A percentile compares a stretch with the other conserved stretches of the same genome.
phyloP scores from a whole-genome alignment of 2,329 filamentous ascomycete species.

The Coleophoma cylindrospora region DNA sequence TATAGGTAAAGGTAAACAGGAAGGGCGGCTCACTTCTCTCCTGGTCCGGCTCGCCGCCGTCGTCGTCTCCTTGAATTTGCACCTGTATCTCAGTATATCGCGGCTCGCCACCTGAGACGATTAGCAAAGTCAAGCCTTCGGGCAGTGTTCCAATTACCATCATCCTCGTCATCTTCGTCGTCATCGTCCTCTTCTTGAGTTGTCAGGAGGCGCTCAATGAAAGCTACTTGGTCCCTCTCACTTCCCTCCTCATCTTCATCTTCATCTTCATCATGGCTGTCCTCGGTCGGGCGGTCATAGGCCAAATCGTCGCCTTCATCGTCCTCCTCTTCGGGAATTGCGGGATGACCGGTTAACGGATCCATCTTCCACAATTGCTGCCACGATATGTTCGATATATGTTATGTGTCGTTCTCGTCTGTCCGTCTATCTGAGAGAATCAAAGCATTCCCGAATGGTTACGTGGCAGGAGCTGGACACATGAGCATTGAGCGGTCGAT shows the following conservation, averaged over 20 bases:
- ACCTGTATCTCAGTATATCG: conserved; percentile 17
- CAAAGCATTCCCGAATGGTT: too few species aligned
- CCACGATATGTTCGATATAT: too few species aligned
- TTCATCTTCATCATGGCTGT: neutral
- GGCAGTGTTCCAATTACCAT: neutral
- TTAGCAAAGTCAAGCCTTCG: neutral
- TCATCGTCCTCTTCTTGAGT: neutral
- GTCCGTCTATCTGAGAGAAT: too few species aligned
- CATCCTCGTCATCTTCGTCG: conserved; percentile 7
- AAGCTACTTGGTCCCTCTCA: neutral
- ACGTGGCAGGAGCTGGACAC: too few species aligned
- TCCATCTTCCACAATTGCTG: too few species aligned
- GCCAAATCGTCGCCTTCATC: neutral
- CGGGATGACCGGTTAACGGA: too few species aligned
- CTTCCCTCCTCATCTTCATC: too few species aligned
- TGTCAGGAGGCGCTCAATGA: neutral
- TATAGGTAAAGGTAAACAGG: conserved; percentile 15
- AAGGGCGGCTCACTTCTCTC: conserved; percentile 29
- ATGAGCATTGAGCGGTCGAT: too few species aligned
- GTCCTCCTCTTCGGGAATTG: too few species aligned
- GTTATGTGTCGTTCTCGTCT: too few species aligned
- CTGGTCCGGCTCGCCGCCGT: conserved; percentile 12
- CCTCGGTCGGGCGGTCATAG: neutral
- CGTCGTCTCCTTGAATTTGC: conserved; percentile 30
- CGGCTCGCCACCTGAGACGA: neutral